These are phyloP conservation scores for Curvularia lunata DNA, from an alignment of 2,329 filamentous ascomycete species.

Conservation along the genomic window DNA sequence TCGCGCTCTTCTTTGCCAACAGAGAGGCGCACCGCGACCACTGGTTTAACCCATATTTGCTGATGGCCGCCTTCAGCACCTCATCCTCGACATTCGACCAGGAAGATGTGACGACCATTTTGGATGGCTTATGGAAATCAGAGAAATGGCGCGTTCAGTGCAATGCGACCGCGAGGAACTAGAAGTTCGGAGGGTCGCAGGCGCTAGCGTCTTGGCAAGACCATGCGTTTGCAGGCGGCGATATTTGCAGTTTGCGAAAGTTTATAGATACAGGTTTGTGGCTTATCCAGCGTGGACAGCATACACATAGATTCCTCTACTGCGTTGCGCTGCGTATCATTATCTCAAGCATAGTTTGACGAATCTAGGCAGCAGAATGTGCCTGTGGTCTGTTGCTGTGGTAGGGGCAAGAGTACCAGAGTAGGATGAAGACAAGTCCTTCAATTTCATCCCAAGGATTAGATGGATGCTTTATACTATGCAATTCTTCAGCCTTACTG, in stretches of 20 bases:
- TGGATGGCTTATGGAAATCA: conserved; percentile 61
- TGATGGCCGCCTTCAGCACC: conserved; percentile 80
- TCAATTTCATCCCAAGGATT: too few species aligned
- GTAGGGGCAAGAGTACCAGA: too few species aligned
- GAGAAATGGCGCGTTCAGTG: conserved; percentile 15
- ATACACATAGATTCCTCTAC: too few species aligned
- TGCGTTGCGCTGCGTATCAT: too few species aligned
- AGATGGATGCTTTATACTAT: too few species aligned
- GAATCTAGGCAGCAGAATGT: too few species aligned
- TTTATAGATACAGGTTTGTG: not conserved
- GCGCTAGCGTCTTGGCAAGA: conserved; percentile 30
- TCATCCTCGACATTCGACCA: conserved; percentile 79
- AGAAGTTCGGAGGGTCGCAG: conserved; percentile 26
- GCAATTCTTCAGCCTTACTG: too few species aligned
- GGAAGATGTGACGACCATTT: conserved; percentile 19
- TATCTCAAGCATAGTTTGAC: too few species aligned
- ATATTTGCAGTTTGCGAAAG: not conserved
- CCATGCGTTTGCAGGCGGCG: conserved; percentile 5
- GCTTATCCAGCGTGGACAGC: too few species aligned
- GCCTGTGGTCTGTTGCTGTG: too few species aligned
- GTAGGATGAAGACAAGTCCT: too few species aligned
- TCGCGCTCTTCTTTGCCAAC: conserved; percentile 93
- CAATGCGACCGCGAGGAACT: conserved; percentile 28
- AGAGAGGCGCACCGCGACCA: conserved; percentile 98
- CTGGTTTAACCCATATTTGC: conserved; percentile 63